A percentile compares a stretch with the other conserved stretches of the same genome.
phyloP scores from a whole-genome alignment of 352 stramenopile species.

The Phytophthora multivora region DNA sequence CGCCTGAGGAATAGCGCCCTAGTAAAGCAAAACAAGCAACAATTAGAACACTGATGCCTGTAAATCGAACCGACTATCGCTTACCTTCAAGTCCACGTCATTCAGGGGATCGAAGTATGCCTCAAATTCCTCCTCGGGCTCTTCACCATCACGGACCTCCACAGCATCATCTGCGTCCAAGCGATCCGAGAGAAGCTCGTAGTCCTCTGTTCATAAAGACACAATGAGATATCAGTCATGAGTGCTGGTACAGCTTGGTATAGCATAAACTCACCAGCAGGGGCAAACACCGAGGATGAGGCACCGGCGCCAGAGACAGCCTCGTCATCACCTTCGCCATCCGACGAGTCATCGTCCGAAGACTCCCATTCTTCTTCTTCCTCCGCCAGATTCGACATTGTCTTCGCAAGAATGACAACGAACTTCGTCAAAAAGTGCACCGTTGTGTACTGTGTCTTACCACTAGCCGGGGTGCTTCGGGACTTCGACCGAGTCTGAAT shows the following conservation, averaged over 20 bases:
- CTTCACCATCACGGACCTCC: slow-evolving; percentile 48
- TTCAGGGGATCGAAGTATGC: slow-evolving; percentile 82
- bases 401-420: slow-evolving; percentile 75
- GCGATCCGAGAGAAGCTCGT: slow-evolving; percentile 70
- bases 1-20: slow-evolving; percentile 65
- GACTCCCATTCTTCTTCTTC: slow-evolving; percentile 83
- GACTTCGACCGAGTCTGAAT: slow-evolving; percentile 70
- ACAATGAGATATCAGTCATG: slow-evolving; percentile 17
- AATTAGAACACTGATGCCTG: not conserved
- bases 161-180: slow-evolving; percentile 45
- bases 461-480: slow-evolving; percentile 32
- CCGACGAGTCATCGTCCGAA: slow-evolving; percentile 71
- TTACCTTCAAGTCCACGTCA: slow-evolving; percentile 80
- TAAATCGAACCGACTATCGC: not conserved
- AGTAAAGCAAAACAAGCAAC: slow-evolving; percentile 2
- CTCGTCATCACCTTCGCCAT: slow-evolving; percentile 56
- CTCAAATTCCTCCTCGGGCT: slow-evolving; percentile 79
- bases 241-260: not conserved
- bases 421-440: slow-evolving; percentile 87
- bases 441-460: slow-evolving; percentile 49
- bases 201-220: slow-evolving; percentile 49
- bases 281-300: slow-evolving; percentile 68
- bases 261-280: slow-evolving; percentile 50
- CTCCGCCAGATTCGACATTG: slow-evolving; percentile 66
- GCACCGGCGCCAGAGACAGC: slow-evolving; percentile 14